A percentile compares a stretch with the other conserved stretches of the same genome.
Evolutionary conservation across 108 stramenopile species (phyloP).

Genomic region (Pseudonitzschia multistriata): DNA sequence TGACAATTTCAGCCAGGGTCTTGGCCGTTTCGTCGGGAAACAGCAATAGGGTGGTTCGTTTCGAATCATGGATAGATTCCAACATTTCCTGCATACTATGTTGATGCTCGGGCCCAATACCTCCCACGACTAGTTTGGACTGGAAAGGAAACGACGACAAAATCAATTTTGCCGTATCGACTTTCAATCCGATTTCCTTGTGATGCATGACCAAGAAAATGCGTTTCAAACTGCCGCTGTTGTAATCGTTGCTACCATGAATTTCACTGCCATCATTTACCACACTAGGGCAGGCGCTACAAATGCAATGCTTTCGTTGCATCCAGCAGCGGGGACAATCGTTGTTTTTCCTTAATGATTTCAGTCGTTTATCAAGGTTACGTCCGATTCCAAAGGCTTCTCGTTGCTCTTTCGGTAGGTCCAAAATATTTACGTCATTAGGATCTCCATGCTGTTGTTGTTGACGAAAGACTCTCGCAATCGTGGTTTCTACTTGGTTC

Average conservation of each 20-base stretch:
- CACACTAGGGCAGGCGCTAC: constrained; percentile 42
- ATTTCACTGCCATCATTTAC: not conserved
- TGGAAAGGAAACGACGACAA: constrained; percentile 52
- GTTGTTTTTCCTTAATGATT: constrained; percentile 41
- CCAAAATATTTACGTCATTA: constrained; percentile 28
- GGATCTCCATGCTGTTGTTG: not conserved
- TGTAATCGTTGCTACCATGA: not conserved
- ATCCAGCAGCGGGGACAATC: constrained; percentile 74
- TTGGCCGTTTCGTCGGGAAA: constrained; percentile 64
- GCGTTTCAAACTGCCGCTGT: constrained; percentile 29
- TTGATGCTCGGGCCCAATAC: constrained; percentile 57
- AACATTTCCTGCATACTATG: constrained; percentile 53
- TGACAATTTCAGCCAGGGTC: constrained; percentile 42
- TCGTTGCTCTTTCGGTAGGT: constrained; percentile 43
- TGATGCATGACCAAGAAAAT: constrained; percentile 76
- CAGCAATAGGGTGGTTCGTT: constrained; percentile 48
- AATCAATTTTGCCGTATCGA: constrained; percentile 78
- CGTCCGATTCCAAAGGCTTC: constrained; percentile 58
- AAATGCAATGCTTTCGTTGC: constrained; percentile 65
- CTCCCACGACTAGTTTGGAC: constrained; percentile 52
- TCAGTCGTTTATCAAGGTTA: constrained; percentile 38
- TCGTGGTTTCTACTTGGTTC: constrained; percentile 42
- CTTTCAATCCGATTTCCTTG: constrained; percentile 63
- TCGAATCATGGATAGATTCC: constrained; percentile 21
- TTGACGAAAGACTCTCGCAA: constrained; percentile 24